Percentiles rank a stretch among this genome's conserved stretches.
These are phyloP conservation scores for Seminavis robusta DNA, from an alignment of 108 stramenopile species.

Conservation along the genomic window DNA sequence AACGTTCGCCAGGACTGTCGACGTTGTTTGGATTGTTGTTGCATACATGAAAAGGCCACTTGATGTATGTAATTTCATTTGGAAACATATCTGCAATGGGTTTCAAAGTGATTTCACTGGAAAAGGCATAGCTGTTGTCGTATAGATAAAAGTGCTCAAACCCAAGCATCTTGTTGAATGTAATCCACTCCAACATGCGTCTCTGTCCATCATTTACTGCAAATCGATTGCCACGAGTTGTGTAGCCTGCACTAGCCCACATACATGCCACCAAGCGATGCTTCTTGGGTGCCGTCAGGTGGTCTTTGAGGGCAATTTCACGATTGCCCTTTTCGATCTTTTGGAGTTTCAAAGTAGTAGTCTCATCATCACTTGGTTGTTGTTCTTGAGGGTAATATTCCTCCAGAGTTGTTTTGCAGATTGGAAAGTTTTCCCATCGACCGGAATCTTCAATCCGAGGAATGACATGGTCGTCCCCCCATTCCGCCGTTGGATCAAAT, in stretches of 20 bases:
- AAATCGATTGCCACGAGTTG: conserved; percentile 64
- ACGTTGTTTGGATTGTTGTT: conserved; percentile 77
- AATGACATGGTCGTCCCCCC: conserved; percentile 70
- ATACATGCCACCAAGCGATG: conserved; percentile 76
- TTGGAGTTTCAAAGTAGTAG: neutral
- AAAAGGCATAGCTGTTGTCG: conserved; percentile 80
- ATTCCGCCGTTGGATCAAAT: conserved; percentile 57
- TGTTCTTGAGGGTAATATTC: conserved; percentile 21
- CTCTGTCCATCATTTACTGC: conserved; percentile 72
- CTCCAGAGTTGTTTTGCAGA: conserved; percentile 57
- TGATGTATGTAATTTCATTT: conserved; percentile 60
- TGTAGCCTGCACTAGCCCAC: conserved; percentile 78
- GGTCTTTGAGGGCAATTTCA: conserved; percentile 5
- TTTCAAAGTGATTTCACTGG: conserved; percentile 59
- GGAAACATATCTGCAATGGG: conserved; percentile 69
- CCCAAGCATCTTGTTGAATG: conserved; percentile 67
- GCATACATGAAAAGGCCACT: conserved; percentile 83
- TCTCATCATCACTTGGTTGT: neutral
- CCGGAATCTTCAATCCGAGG: conserved; percentile 73
- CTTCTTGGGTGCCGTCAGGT: conserved; percentile 24
- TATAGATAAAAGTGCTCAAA: conserved; percentile 86
- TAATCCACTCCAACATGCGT: conserved; percentile 80
- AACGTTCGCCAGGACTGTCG: conserved; percentile 69
- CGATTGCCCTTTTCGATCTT: conserved; percentile 17
- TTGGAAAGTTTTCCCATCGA: conserved; percentile 85